Conservation (phyloP, 169 alveolate species). For the Plasmodium ovale region DNA sequence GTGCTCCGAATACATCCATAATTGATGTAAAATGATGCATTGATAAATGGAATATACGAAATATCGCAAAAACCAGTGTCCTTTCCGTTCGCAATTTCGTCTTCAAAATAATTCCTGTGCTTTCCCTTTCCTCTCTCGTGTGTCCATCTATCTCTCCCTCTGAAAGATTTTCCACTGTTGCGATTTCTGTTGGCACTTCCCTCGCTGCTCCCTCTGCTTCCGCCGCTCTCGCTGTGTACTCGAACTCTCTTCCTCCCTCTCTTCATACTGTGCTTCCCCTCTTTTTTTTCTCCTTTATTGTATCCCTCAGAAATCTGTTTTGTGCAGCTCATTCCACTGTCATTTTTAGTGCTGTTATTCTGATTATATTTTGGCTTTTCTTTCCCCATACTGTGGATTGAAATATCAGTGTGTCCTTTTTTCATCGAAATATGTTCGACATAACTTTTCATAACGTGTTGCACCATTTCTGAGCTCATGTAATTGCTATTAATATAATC, state of each 20-base stretch:
- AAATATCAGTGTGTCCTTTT: background rate
- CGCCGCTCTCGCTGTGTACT: background rate
- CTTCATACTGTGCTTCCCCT: background rate
- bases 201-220: background rate
- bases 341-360: background rate
- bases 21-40: conserved; percentile 46
- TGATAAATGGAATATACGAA: conserved; percentile 55
- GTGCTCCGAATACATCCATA: conserved; percentile 34
- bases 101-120: background rate
- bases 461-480: background rate
- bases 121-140: background rate
- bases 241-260: background rate
- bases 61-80: conserved; percentile 61
- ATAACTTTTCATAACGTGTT: conserved; percentile 15
- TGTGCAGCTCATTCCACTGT: background rate
- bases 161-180: background rate
- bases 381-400: background rate
- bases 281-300: background rate
- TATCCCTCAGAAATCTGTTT: background rate
- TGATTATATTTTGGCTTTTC: background rate
- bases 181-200: background rate
- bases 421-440: background rate
- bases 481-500: conserved; percentile 46
- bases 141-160: background rate
- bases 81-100: conserved; percentile 2